A percentile compares a stretch with the other conserved stretches of the same genome.
phyloP scores from a whole-genome alignment of 345 rosid genomes.

The Eucalyptus victrix region DNA sequence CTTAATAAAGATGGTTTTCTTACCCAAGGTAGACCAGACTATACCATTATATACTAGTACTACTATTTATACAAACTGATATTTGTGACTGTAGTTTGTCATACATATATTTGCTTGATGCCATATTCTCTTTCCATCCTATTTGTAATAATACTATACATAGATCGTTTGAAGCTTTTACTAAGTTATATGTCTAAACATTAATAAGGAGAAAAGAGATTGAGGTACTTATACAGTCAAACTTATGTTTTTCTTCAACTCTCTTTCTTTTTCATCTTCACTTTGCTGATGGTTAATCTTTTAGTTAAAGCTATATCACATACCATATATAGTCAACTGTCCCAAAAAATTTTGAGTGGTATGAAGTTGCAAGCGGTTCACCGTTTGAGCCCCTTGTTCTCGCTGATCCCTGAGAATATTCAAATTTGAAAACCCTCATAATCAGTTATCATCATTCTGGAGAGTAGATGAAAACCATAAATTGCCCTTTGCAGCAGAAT shows the following conservation, averaged over 20 bases:
- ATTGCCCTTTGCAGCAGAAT: neutral
- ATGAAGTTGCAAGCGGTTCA: conserved; percentile 84
- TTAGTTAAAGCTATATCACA: neutral
- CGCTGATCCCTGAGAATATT: conserved; percentile 36
- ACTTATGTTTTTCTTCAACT: neutral
- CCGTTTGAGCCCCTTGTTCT: conserved; percentile 36
- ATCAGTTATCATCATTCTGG: neutral
- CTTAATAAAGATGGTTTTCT: neutral
- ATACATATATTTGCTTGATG: neutral
- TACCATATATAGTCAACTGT: conserved; percentile 82
- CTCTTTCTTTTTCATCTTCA: neutral
- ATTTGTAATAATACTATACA: neutral
- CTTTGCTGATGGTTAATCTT: neutral
- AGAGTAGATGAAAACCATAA: neutral
- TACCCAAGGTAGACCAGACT: neutral
- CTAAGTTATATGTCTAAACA: neutral
- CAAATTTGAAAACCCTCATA: neutral
- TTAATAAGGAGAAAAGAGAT: neutral
- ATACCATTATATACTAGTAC: neutral
- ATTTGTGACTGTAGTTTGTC: neutral
- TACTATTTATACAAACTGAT: neutral
- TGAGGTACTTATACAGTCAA: neutral
- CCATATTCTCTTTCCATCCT: neutral
- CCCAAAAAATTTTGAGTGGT: conserved; percentile 71
- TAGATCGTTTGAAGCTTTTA: neutral